Percentiles rank a stretch among this genome's conserved stretches.
Conservation (phyloP, 306 rosid genomes). For the Trifolium pratense region DNA sequence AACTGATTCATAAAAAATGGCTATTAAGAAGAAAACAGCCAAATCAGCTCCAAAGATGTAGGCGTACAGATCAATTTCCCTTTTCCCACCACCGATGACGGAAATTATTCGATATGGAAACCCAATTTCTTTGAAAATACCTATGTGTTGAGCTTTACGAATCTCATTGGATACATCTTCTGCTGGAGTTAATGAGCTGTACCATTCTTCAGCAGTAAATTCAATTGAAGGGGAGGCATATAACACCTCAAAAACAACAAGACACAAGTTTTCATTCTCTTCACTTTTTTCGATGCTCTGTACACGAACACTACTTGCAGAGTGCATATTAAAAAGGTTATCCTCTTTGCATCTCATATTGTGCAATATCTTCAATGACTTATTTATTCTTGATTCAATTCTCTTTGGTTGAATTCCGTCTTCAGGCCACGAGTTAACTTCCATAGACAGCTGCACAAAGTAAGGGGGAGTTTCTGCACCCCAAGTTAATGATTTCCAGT, state of each 20-base stretch:
- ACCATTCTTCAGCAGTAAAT: conserved; percentile 68
- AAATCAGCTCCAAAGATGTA: conserved; percentile 89
- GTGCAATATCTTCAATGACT: conserved; percentile 66
- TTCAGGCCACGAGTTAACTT: conserved; percentile 77
- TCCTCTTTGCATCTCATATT: conserved; percentile 65
- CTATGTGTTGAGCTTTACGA: conserved; percentile 60
- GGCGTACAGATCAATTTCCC: conserved; percentile 87
- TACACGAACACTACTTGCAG: conserved; percentile 84
- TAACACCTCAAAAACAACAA: conserved; percentile 79
- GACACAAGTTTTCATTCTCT: conserved; percentile 64
- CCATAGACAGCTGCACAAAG: conserved; percentile 86
- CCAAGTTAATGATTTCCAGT: conserved; percentile 81
- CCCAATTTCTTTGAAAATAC: conserved; percentile 63
- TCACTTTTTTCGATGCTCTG: conserved; percentile 89
- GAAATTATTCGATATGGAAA: conserved; percentile 81
- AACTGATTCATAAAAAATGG: conserved; percentile 75
- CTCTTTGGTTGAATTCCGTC: conserved; percentile 91
- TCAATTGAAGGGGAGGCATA: conserved; percentile 72
- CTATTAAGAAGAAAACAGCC: conserved; percentile 81
- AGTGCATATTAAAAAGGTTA: conserved; percentile 56
- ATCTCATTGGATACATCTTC: conserved; percentile 87
- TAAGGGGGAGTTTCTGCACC: conserved; percentile 96
- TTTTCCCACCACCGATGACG: conserved; percentile 83
- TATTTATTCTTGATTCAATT: conserved; percentile 81
- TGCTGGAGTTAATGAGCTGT: conserved; percentile 82